A percentile compares a stretch with the other conserved stretches of the same genome.
Conservation (phyloP, 306 rosid genomes). For the Inga oerstediana region DNA sequence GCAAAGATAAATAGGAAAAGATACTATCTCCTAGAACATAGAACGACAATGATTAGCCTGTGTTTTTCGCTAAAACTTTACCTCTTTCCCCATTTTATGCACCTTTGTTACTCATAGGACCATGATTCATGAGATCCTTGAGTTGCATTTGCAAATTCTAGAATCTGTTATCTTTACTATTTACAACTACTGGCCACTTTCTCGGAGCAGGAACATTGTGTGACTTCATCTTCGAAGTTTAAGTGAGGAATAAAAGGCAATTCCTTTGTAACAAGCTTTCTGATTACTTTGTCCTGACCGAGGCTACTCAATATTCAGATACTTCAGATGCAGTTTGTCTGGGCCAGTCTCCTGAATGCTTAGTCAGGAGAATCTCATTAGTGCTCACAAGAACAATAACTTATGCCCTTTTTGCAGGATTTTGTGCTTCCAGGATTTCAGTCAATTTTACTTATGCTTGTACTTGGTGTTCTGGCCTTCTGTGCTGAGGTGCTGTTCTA, state of each 20-base stretch:
- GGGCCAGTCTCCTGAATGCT: background rate
- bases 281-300: background rate
- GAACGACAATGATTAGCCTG: background rate
- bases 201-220: background rate
- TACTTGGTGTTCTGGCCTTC: constrained; percentile 66
- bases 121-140: constrained; percentile 1
- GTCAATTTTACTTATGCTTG: constrained; percentile 57
- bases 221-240: background rate
- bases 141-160: background rate
- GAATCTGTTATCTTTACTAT: constrained; percentile 3
- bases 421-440: constrained; percentile 61
- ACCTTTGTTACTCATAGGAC: background rate
- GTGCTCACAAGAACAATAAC: background rate
- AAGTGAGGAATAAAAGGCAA: background rate
- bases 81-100: background rate
- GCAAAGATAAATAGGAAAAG: background rate
- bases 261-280: background rate
- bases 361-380: background rate
- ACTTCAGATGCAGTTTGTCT: constrained; percentile 8
- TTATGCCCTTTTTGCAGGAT: constrained; percentile 49
- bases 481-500: constrained; percentile 70
- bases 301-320: constrained; percentile 13
- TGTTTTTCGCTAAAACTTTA: background rate
- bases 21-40: background rate
- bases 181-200: constrained; percentile 1